Conservation (phyloP, 129 eudicot species). For the Silybum marianum region DNA sequence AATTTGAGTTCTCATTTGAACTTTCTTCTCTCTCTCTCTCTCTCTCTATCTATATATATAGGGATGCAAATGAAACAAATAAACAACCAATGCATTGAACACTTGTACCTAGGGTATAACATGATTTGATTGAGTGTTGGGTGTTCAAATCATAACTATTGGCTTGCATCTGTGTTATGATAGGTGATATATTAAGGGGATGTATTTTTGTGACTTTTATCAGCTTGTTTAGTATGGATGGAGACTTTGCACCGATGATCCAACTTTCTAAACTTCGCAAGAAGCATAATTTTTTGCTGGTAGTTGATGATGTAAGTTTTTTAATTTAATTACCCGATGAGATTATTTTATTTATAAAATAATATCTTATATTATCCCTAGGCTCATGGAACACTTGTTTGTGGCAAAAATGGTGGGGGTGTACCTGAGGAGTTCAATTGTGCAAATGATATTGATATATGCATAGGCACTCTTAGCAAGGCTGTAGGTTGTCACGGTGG, state of each 20-base stretch:
- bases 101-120: background rate
- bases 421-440: constrained; percentile 87
- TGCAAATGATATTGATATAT: constrained; percentile 84
- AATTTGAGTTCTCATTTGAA: too few species aligned
- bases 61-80: too few species aligned
- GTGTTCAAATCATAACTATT: constrained; percentile 24
- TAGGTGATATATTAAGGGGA: constrained; percentile 30
- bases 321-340: background rate
- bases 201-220: constrained; percentile 40
- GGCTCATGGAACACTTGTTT: constrained; percentile 99
- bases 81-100: background rate
- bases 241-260: constrained; percentile 95
- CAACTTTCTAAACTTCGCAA: constrained; percentile 91
- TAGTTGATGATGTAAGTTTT: constrained; percentile 94
- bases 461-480: constrained; percentile 97
- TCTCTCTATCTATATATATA: too few species aligned
- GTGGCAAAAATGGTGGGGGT: constrained; percentile 94
- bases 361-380: too few species aligned
- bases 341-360: background rate
- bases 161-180: constrained; percentile 23
- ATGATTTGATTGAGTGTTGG: background rate
- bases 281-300: constrained; percentile 91
- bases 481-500: constrained; percentile 99
- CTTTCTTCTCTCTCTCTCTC: too few species aligned
- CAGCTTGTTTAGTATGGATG: constrained; percentile 99